Evolutionary conservation across 768 basidiomycete species (phyloP).

Genomic region (Dioszegia crocea): DNA sequence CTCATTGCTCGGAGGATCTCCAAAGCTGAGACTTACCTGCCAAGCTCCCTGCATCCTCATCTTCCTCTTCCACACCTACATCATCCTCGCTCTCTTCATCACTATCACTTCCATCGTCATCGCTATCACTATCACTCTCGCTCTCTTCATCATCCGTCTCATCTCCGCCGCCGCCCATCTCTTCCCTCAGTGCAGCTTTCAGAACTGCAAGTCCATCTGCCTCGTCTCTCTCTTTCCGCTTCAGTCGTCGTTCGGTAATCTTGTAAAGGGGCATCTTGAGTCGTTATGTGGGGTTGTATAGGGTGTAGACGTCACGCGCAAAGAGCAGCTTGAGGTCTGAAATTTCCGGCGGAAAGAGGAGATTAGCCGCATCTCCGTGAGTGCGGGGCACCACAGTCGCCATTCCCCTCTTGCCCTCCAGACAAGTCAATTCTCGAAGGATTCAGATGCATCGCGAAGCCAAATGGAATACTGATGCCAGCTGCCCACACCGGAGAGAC

Average conservation of each 20-base stretch:
- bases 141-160: constrained; percentile 12
- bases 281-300: too few species aligned
- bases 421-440: too few species aligned
- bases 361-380: neutral
- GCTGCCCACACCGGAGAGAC: too few species aligned
- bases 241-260: constrained; percentile 30
- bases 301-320: neutral
- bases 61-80: constrained; percentile 4
- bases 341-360: neutral
- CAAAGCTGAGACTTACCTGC: too few species aligned
- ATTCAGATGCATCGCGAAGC: too few species aligned
- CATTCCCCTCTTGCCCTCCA: too few species aligned
- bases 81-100: constrained; percentile 15
- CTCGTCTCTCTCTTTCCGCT: constrained; percentile 32
- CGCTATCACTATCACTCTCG: constrained; percentile 14
- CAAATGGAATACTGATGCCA: too few species aligned
- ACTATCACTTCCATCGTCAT: constrained; percentile 6
- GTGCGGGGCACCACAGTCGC: neutral
- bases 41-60: neutral
- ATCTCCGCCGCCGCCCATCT: constrained; percentile 16
- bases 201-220: constrained; percentile 27
- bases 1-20: neutral
- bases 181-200: constrained; percentile 18
- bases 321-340: neutral
- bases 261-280: constrained; percentile 38